These are phyloP conservation scores for Ceratobasidium sp. DNA, from an alignment of 1,284 basidiomycete genomes.

Conservation along the genomic window DNA sequence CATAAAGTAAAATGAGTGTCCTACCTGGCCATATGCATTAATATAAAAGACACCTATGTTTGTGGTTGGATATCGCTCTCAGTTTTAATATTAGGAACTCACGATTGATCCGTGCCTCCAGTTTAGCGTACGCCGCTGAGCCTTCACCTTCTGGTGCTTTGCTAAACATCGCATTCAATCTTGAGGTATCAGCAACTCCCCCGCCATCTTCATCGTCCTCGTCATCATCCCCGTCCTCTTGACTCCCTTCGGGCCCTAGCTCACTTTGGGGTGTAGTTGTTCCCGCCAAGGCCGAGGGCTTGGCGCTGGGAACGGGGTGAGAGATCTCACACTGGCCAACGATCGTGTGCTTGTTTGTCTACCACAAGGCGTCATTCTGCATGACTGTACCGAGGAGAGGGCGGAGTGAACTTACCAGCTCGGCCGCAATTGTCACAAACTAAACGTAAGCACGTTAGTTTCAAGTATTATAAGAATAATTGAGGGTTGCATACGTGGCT, in stretches of 20 bases:
- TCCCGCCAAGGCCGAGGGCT: constrained; percentile 46
- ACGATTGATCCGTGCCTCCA: constrained; percentile 72
- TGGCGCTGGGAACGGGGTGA: constrained; percentile 69
- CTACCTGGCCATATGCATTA: constrained; percentile 80
- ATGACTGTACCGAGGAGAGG: constrained; percentile 26
- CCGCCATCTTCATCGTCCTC: constrained; percentile 59
- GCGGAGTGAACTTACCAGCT: constrained; percentile 65
- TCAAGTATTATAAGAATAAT: not conserved
- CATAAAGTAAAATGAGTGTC: constrained; percentile 33
- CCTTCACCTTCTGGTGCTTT: constrained; percentile 57
- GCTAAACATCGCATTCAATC: constrained; percentile 71
- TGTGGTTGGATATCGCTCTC: constrained; percentile 19
- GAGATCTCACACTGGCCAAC: constrained; percentile 98
- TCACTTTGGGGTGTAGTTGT: constrained; percentile 35
- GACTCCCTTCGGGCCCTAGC: constrained; percentile 38
- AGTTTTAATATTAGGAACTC: constrained; percentile 48
- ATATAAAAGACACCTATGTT: constrained; percentile 83
- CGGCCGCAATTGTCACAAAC: constrained; percentile 92
- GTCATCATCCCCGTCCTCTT: constrained; percentile 52
- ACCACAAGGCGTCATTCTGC: constrained; percentile 37
- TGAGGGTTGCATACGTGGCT: constrained; percentile 68
- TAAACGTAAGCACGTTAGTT: not conserved
- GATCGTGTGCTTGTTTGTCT: constrained; percentile 79
- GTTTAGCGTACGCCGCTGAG: constrained; percentile 57
- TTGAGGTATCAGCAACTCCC: constrained; percentile 46